Base-by-base conservation (phyloP, 2,329 filamentous ascomycete species). In the Daldinia eschscholtzii region DNA sequence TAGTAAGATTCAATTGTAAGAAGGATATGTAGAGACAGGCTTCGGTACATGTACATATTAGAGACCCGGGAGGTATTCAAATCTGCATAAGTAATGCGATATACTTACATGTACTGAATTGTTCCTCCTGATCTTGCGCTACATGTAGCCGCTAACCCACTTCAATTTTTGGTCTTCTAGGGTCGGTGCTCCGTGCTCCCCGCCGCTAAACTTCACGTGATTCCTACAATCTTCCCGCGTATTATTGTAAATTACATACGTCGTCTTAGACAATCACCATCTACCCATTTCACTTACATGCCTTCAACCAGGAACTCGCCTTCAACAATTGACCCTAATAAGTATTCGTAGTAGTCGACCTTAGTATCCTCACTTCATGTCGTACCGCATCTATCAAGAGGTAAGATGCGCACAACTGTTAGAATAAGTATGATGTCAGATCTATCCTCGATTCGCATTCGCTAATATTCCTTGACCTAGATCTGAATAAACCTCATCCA, bases 1-100 rank as follows among this genome's bases (percentile, higher is more conserved):
- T 35, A 2, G 57, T 71, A 58, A 64, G 69, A 67, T 69, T 70
- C 63, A 59, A 65, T 66, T 66, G 50, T 35, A 50, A 63, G 65
- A 70, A 61, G 59, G 57, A 59, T 61, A n/a, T n/a, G n/a, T n/a
- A 61, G 63, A 57, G 41, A 61, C 37, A 42, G 55, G 55, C 15
- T 18, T 26, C 4, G 23, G 23, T 30, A 52, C 48, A 52, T 52
- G 20, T 55, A 55, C 52, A 52, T 26, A 52, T 9, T 20, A 15
- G 6, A n/a, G 42, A 28, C 50, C 26, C 12, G 13, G 35, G 35
- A 39, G 35, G 39, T 41, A 55, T 50, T 65, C 61, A 68, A 58
- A 48, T 65, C 66, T 61, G 46, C 46, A 52, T 55, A 55, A 55
- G 52, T 55, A 55, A 55, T 55, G 52, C 52, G 44, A 59, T 62